Evolutionary conservation across 2,329 filamentous ascomycete genomes (phyloP), one percentile per base, ranked within the genome.

Genomic region (Nigrospora sphaerica): DNA sequence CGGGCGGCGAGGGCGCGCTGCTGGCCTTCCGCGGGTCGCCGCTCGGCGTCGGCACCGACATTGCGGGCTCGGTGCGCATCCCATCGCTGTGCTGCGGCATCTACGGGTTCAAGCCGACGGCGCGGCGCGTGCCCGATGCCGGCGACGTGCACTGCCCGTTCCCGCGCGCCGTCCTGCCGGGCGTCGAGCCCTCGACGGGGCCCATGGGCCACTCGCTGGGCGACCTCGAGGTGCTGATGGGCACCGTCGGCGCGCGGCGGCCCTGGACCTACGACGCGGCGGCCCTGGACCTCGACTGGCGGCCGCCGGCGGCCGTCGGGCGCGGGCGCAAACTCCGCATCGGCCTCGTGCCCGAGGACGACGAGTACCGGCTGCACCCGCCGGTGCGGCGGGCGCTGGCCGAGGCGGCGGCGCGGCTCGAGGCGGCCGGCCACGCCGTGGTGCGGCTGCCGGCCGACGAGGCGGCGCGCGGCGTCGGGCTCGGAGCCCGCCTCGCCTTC

Each of bases 361-460:
- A 67, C 0, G 58, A 69, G 2, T 71, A 71, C 31, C 74, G 73
- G 0, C 59, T 79, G 0, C 74, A 78, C 19, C 75, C 78, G 0
- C 72, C 75, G 0, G 67, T 80, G 2, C 65, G 62, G 2, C 64
- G 73, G 2, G 63, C 71, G 1, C 49, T 80, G 2, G 60, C 70
- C 6, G 59, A 54, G 1, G 72, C 72, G 0, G 59, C 67, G 0
- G 57, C 59, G 1, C 54, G 53, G 0, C 55, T 81, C 3, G 54
- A 62, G 32, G 58, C 54, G 0, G 65, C 67, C 0, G 77, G 77
- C 0, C 73, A 80, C 50, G 59, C 57, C 0, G 55, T 80, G 0
- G 49, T 77, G 0, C 50, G 52, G 0, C 49, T 76, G 0, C 46
- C 58, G 1, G 42, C 49, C 6, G 53, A 64, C 11, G n/a, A n/a